A percentile compares a stretch with the other conserved stretches of the same genome.
Conservation (phyloP, 1,284 basidiomycete species). For the Cystobasidium sp. region DNA sequence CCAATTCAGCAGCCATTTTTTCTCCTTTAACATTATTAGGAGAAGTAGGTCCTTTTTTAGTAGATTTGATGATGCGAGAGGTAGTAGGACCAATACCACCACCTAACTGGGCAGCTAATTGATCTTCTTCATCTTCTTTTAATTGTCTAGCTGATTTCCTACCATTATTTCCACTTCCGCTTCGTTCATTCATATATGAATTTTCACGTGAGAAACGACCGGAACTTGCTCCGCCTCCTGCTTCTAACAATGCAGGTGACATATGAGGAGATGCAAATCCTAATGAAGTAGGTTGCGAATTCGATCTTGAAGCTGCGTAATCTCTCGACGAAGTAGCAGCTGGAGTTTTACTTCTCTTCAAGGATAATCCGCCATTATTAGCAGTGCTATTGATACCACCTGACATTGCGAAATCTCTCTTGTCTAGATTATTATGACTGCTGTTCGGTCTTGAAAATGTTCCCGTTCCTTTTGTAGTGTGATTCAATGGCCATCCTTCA, state of each 20-base stretch:
- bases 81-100: conserved; percentile 24
- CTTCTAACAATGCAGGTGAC: neutral
- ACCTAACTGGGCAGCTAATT: conserved; percentile 10
- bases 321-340: neutral
- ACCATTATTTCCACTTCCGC: neutral
- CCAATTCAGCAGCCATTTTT: conserved; percentile 7
- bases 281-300: conserved; percentile 9
- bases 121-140: conserved; percentile 21
- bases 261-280: conserved; percentile 19
- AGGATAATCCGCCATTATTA: neutral
- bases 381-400: neutral
- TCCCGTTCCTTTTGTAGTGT: conserved; percentile 1
- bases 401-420: neutral
- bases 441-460: neutral
- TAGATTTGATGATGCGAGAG: neutral
- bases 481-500: conserved; percentile 1
- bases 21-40: conserved; percentile 28
- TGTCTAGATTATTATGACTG: neutral
- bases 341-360: conserved; percentile 3
- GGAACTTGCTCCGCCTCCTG: neutral
- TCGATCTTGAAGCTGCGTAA: too few species aligned
- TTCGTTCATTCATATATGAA: neutral
- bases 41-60: conserved; percentile 8
- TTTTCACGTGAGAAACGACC: conserved; percentile 7
- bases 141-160: neutral